Conservation (phyloP, 495 filamentous ascomycete genomes). For the Talaromyces ruber region DNA sequence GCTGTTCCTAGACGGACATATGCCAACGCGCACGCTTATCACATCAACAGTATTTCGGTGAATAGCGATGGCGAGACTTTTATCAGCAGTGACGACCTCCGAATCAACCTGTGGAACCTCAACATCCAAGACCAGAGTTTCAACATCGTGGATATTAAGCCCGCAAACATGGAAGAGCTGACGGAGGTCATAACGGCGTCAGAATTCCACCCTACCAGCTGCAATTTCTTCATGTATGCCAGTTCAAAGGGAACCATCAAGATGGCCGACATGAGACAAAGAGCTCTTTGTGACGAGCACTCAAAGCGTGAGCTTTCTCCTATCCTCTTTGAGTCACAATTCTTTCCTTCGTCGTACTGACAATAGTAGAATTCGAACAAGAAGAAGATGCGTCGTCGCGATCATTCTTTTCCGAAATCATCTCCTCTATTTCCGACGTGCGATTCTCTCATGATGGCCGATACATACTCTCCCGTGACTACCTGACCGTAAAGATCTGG, state of each 20-base stretch:
- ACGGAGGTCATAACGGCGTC: conserved; percentile 98
- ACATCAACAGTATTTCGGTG: conserved; percentile 99
- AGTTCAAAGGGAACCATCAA: conserved; percentile 99
- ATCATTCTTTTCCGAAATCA: conserved; percentile 99
- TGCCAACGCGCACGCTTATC: conserved; percentile 96
- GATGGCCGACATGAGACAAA: conserved; percentile 94
- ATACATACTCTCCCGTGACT: conserved; percentile 96
- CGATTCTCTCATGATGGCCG: conserved; percentile 93
- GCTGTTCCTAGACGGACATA: conserved; percentile 93
- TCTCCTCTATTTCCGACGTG: conserved; percentile 97
- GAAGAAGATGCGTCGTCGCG: conserved; percentile 98
- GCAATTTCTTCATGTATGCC: conserved; percentile 99
- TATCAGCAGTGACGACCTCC: conserved; percentile 94
- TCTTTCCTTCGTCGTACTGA: too few relatives aligned
- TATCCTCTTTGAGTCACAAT: not conserved
- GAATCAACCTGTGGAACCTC: conserved; percentile 97
- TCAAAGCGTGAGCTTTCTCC: conserved; percentile 68
- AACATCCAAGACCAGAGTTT: conserved; percentile 99
- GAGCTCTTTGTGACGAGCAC: conserved; percentile 91
- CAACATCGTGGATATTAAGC: conserved; percentile 99
- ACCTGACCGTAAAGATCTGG: conserved; percentile 99
- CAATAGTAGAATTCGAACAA: conserved; percentile 80
- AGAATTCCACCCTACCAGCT: conserved; percentile 94
- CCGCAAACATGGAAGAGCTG: conserved; percentile 98
- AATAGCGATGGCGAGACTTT: conserved; percentile 99